Conservation (phyloP, 2,329 filamentous ascomycete species). For the Colletotrichum somersetense region DNA sequence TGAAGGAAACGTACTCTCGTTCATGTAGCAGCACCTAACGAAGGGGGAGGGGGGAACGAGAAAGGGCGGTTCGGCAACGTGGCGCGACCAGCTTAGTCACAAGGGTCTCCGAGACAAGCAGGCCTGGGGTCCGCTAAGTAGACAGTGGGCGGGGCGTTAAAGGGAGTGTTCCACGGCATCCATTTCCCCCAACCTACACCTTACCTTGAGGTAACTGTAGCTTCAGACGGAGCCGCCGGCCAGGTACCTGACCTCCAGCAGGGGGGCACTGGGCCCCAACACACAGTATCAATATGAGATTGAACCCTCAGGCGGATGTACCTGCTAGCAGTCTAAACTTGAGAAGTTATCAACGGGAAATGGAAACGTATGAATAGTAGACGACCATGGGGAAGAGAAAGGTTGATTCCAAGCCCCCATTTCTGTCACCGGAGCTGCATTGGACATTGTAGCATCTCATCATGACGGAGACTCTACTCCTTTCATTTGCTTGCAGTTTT, state of each 20-base stretch:
- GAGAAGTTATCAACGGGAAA: background rate
- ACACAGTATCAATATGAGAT: background rate
- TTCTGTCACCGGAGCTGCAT: background rate
- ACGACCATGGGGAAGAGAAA: background rate
- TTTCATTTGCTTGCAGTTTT: background rate
- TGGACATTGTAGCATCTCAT: background rate
- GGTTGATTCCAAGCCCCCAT: background rate
- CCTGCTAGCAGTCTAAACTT: background rate
- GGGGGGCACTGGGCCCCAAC: background rate
- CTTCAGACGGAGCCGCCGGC: background rate
- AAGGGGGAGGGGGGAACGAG: background rate
- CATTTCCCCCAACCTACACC: background rate
- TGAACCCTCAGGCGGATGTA: background rate
- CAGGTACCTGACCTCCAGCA: background rate
- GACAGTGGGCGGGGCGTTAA: background rate
- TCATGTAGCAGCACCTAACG: conserved; percentile 4
- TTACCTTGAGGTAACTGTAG: background rate
- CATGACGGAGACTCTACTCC: background rate
- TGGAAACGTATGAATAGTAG: background rate
- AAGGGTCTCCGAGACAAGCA: background rate
- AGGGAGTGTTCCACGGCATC: background rate
- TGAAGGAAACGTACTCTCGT: conserved; percentile 34
- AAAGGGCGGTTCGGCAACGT: conserved; percentile 35
- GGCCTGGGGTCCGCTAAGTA: background rate
- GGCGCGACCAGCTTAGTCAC: conserved; percentile 37